A percentile compares a stretch with the other conserved stretches of the same genome.
These are phyloP conservation scores for Macrophomina phaseolina DNA, from an alignment of 2,329 filamentous ascomycete genomes.

Conservation along the genomic window DNA sequence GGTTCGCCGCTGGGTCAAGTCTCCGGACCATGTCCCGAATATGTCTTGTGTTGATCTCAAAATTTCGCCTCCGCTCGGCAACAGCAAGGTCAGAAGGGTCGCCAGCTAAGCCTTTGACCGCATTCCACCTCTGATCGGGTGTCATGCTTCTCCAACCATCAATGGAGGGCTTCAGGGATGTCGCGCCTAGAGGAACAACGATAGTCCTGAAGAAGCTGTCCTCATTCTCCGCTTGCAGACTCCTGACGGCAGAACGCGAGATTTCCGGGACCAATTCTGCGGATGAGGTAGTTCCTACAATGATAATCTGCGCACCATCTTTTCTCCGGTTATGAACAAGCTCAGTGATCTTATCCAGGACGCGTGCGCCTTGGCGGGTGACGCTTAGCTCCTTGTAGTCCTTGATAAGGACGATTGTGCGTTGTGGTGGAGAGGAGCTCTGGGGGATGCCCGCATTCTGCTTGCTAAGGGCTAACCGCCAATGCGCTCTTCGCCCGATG, in stretches of 20 bases:
- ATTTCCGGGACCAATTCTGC: slow-evolving; percentile 54
- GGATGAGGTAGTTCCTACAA: slow-evolving; percentile 78
- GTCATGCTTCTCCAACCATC: background rate
- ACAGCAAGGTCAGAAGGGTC: background rate
- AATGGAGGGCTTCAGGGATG: slow-evolving; percentile 12
- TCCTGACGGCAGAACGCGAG: slow-evolving; percentile 51
- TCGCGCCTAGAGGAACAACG: slow-evolving; percentile 30
- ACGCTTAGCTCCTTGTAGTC: slow-evolving; percentile 80
- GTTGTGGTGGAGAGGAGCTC: background rate
- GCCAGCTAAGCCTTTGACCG: slow-evolving; percentile 36
- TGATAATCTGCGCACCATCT: slow-evolving; percentile 72
- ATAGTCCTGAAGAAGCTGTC: slow-evolving; percentile 43
- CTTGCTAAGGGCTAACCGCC: slow-evolving; percentile 4
- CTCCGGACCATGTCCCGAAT: slow-evolving; percentile 65
- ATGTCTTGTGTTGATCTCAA: slow-evolving; percentile 68
- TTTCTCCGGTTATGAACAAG: slow-evolving; percentile 75
- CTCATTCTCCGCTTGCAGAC: slow-evolving; percentile 51
- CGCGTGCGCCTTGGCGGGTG: slow-evolving; percentile 69
- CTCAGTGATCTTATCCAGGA: slow-evolving; percentile 73
- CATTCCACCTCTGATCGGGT: background rate
- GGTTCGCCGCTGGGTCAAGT: slow-evolving; percentile 43
- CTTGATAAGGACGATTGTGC: slow-evolving; percentile 75
- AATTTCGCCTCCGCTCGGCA: slow-evolving; percentile 32
- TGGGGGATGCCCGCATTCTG: background rate
- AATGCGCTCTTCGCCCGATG: background rate